Evolutionary conservation across 768 basidiomycete genomes (phyloP), one percentile per base, ranked within the genome.

Genomic region (Kockovaella imperatae): DNA sequence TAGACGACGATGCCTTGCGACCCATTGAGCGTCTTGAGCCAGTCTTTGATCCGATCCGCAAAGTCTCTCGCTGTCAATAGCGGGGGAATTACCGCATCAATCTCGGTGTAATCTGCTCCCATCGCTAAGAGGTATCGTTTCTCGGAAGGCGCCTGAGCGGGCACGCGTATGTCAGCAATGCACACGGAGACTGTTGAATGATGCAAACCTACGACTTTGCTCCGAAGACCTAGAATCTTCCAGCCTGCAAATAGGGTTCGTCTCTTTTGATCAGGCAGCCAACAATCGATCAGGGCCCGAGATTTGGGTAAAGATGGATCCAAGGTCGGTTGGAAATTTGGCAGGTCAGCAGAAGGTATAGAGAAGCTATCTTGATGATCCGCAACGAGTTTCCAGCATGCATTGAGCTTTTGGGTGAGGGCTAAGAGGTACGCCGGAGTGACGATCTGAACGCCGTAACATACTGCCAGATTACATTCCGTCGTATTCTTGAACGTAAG

Each of bases 401-500:
- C 36, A 7, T 18, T 38, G 7, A 57, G 32, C 8, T 46, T 24
- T 15, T 20, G 39, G 5, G 60, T 28, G 3, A 67, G 47, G 8
- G 46, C 53, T 17, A 50, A 30, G 10, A 64, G 35, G 42, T 47
- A 67, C 0, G 34, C 18, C 13, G 65, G 65, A 3, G 34, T 25
- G 7, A 67, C 28, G 23, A 67, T 67, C 0, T 55, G 57, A 25
- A 67, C 42, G 15, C 48, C 65, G 29, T 52, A 57, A 47, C 53
- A 55, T 5, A 67, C 62, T 10, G 65, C 65, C 35, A 55, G 59
- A 41, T 57, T 61, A 48, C 57, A 60, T 3, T 61, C 53, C 5
- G 35, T 40, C 15, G 41, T 57, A n/a, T 43, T 20, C 34, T 46
- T 47, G 28, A 42, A 54, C 1, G 50, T 36, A 15, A 38, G 26